Evolutionary conservation across 768 basidiomycete genomes (phyloP).

Genomic region (Chlorophyllum brunneum): DNA sequence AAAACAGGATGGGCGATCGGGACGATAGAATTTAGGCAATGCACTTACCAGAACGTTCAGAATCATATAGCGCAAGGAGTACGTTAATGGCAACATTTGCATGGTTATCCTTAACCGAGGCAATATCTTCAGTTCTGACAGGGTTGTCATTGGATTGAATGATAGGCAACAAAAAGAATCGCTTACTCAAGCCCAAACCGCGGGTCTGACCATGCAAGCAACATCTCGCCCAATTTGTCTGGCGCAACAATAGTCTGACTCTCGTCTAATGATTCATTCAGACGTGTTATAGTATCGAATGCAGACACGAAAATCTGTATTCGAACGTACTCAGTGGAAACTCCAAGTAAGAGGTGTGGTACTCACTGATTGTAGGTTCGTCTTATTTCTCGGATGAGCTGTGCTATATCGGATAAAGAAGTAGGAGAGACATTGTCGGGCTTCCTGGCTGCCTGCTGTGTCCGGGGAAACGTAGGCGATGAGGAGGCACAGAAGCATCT

Average conservation of each 20-base stretch:
- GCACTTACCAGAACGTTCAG: slow-evolving; percentile 39
- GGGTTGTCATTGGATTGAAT: slow-evolving; percentile 5
- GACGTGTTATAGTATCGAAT: slow-evolving; percentile 54
- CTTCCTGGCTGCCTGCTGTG: slow-evolving; percentile 77
- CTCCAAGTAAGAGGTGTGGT: neutral
- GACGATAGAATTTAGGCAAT: neutral
- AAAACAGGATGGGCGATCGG: neutral
- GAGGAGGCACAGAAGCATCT: slow-evolving; percentile 39
- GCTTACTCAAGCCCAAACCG: slow-evolving; percentile 48
- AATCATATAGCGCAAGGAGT: slow-evolving; percentile 43
- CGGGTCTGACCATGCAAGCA: slow-evolving; percentile 89
- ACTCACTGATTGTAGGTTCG: slow-evolving; percentile 48
- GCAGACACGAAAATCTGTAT: slow-evolving; percentile 66
- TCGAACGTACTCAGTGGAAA: neutral
- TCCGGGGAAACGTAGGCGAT: slow-evolving; percentile 81
- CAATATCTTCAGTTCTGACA: slow-evolving; percentile 17
- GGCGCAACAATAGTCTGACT: slow-evolving; percentile 72
- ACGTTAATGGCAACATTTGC: slow-evolving; percentile 57
- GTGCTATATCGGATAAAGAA: slow-evolving; percentile 96
- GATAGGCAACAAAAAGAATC: neutral
- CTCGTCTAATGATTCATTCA: slow-evolving; percentile 63
- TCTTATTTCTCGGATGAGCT: slow-evolving; percentile 77
- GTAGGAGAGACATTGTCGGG: slow-evolving; percentile 91
- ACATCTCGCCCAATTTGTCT: slow-evolving; percentile 69
- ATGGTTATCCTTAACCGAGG: slow-evolving; percentile 35